These are phyloP conservation scores for Bertia moriformis DNA, from an alignment of 2,329 filamentous ascomycete genomes.

Conservation along the genomic window DNA sequence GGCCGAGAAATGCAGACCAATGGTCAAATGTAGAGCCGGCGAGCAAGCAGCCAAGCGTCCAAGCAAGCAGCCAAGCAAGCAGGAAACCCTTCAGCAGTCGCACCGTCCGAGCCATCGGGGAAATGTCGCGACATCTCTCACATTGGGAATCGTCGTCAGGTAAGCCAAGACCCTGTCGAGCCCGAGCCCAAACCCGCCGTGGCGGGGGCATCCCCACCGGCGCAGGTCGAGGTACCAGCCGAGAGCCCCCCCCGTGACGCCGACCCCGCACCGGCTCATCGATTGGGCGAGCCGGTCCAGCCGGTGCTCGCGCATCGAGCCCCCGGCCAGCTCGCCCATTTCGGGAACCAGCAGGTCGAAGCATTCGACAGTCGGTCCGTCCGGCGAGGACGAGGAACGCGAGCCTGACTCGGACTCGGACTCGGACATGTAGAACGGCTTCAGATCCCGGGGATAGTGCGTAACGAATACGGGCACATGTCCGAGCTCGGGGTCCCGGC, in stretches of 20 bases:
- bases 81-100: too few relatives aligned
- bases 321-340: conserved; percentile 54
- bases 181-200: conserved; percentile 60
- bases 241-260: conserved; percentile 26
- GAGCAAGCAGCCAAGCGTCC: too few relatives aligned
- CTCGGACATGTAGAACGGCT: conserved; percentile 80
- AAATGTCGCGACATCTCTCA: background rate
- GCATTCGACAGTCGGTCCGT: conserved; percentile 42
- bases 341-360: conserved; percentile 61
- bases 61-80: too few relatives aligned
- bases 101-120: background rate
- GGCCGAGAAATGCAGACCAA: too few relatives aligned
- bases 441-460: conserved; percentile 74
- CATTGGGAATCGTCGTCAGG: background rate
- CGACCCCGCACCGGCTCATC: conserved; percentile 35
- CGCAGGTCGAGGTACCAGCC: conserved; percentile 61
- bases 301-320: conserved; percentile 57
- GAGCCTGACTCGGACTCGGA: conserved; percentile 15
- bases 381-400: conserved; percentile 1
- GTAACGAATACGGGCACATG: conserved; percentile 73
- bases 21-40: too few relatives aligned
- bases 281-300: conserved; percentile 36
- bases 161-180: conserved; percentile 32
- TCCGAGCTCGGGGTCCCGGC: conserved; percentile 8
- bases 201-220: conserved; percentile 55